These are phyloP conservation scores for Colletotrichum zoysiae DNA, from an alignment of 2,329 filamentous ascomycete species.

Conservation along the genomic window DNA sequence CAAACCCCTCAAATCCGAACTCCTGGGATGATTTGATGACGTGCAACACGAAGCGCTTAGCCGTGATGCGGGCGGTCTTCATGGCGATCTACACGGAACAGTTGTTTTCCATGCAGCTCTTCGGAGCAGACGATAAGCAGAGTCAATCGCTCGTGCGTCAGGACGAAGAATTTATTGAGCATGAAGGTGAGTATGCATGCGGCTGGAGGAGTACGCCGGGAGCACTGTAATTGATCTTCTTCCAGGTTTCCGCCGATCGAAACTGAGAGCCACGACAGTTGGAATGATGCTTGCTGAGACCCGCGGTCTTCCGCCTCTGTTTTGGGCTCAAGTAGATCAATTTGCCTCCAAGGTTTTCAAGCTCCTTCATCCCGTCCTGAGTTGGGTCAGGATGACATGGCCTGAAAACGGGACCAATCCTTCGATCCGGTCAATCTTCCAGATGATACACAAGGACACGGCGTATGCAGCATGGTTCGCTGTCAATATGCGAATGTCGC, in stretches of 20 bases:
- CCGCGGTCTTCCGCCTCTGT: slow-evolving; percentile 44
- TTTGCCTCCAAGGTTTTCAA: slow-evolving; percentile 44
- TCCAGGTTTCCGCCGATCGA: slow-evolving; percentile 49
- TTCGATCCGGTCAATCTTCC: slow-evolving; percentile 27
- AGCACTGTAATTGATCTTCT: slow-evolving; percentile 12
- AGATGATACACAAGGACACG: slow-evolving; percentile 47
- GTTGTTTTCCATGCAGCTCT: slow-evolving; percentile 49
- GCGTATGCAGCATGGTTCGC: slow-evolving; percentile 50
- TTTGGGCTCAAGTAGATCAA: slow-evolving; percentile 50
- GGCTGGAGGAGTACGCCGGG: too few species aligned
- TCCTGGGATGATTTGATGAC: slow-evolving; percentile 49
- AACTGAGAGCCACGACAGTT: slow-evolving; percentile 46
- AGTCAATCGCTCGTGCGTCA: slow-evolving; percentile 42
- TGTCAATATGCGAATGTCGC: slow-evolving; percentile 46
- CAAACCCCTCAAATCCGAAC: slow-evolving; percentile 43
- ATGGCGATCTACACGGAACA: slow-evolving; percentile 47
- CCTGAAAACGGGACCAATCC: not conserved
- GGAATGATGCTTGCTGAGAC: slow-evolving; percentile 44
- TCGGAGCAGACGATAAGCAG: slow-evolving; percentile 49
- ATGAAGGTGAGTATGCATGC: slow-evolving; percentile 47
- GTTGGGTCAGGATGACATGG: slow-evolving; percentile 38
- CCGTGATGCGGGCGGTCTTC: slow-evolving; percentile 48
- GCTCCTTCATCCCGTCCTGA: slow-evolving; percentile 47
- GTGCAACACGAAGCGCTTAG: slow-evolving; percentile 43
- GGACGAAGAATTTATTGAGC: slow-evolving; percentile 45